These are phyloP conservation scores for Botrytis pseudocinerea DNA, from an alignment of 2,329 filamentous ascomycete genomes.

Conservation along the genomic window DNA sequence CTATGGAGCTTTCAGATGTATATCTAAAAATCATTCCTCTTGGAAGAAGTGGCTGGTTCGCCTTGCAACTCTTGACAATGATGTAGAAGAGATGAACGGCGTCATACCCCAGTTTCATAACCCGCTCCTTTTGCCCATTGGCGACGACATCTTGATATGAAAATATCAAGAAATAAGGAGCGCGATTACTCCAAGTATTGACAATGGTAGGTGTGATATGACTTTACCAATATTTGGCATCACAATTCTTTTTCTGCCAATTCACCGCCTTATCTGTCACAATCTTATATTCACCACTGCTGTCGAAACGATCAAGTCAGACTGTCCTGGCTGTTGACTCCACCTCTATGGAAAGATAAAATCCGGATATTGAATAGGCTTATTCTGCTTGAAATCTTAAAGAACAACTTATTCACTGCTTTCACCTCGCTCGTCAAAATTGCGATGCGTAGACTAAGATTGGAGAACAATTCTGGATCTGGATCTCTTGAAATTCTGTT, in stretches of 20 bases:
- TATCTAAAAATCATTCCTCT: neutral
- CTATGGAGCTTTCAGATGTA: neutral
- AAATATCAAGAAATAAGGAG: neutral
- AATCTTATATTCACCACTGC: neutral
- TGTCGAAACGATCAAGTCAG: rapidly evolving
- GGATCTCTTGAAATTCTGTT: neutral
- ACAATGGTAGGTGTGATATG: neutral
- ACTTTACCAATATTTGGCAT: neutral
- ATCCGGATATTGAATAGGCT: neutral
- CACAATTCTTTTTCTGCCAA: neutral
- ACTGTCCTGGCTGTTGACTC: neutral
- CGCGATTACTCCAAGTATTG: neutral
- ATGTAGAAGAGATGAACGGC: neutral
- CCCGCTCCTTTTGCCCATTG: neutral
- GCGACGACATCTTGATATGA: neutral
- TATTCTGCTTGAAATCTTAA: too few species aligned
- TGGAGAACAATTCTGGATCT: too few species aligned
- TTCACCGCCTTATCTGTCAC: neutral
- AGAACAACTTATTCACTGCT: neutral
- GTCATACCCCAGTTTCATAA: neutral
- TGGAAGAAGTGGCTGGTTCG: neutral
- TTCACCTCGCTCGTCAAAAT: too few species aligned
- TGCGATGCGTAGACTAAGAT: too few species aligned
- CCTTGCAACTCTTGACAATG: neutral
- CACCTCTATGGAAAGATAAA: neutral